Evolutionary conservation across 345 rosid species (phyloP).

Genomic region (Gossypium stocksii): DNA sequence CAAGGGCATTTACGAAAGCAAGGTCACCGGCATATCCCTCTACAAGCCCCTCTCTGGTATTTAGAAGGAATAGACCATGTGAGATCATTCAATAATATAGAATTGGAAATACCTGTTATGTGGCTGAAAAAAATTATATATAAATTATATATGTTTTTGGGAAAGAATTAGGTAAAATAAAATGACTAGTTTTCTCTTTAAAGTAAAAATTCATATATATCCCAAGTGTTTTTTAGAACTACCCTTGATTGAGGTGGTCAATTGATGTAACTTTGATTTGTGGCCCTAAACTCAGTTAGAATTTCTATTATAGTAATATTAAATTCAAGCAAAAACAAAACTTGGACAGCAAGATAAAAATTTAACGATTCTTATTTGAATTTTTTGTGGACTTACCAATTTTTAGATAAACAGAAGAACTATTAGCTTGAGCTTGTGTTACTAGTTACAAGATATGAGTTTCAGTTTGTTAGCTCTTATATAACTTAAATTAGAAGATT

Average conservation of each 20-base stretch:
- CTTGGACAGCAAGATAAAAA: not conserved
- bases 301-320: not conserved
- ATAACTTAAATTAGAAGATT: not conserved
- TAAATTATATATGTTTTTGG: too few relatives aligned
- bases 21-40: constrained; percentile 60
- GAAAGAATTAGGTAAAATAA: too few relatives aligned
- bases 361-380: not conserved
- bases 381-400: too few relatives aligned
- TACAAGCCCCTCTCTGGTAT: constrained; percentile 63
- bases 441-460: not conserved
- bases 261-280: not conserved
- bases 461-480: not conserved
- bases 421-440: not conserved
- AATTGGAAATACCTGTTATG: not conserved
- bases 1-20: constrained; percentile 67
- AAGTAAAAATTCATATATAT: not conserved
- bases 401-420: not conserved
- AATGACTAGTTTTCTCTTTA: too few relatives aligned
- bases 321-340: not conserved
- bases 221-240: not conserved
- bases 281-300: not conserved
- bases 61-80: not conserved
- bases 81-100: constrained; percentile 1
- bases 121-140: not conserved
- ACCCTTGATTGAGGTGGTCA: too few relatives aligned